Conservation (phyloP, 768 basidiomycete species). For the Leccinum disarticulatum region DNA sequence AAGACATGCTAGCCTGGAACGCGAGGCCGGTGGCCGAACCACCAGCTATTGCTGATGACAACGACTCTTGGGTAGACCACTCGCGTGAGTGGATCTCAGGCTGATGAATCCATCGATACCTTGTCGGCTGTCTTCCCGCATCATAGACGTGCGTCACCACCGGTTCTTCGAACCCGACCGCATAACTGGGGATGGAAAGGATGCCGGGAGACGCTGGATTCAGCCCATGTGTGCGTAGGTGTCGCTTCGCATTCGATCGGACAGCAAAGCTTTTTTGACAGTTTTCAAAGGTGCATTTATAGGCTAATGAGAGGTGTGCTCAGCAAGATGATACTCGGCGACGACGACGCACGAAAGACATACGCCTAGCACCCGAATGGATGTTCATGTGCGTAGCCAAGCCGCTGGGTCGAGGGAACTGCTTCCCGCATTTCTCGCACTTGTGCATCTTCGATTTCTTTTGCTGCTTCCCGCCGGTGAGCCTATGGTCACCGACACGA, state of each 20-base stretch:
- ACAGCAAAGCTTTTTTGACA: constrained; percentile 74
- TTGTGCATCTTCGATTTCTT: constrained; percentile 52
- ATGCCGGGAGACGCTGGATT: constrained; percentile 23
- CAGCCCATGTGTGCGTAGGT: constrained; percentile 74
- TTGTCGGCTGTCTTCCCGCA: constrained; percentile 35
- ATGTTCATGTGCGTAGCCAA: constrained; percentile 54
- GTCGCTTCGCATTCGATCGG: constrained; percentile 78
- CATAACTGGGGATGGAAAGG: constrained; percentile 30
- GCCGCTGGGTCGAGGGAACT: constrained; percentile 52
- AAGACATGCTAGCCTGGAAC: constrained; percentile 38
- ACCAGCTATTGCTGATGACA: constrained; percentile 14
- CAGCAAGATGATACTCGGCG: constrained; percentile 2
- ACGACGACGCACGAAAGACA: constrained; percentile 15
- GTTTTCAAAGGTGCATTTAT: constrained; percentile 52
- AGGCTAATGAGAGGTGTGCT: constrained; percentile 17
- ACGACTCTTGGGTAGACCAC: constrained; percentile 23
- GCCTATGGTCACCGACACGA: constrained; percentile 11
- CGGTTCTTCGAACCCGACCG: constrained; percentile 46
- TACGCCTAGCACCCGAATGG: constrained; percentile 52
- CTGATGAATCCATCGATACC: constrained; percentile 43
- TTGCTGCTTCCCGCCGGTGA: constrained; percentile 10
- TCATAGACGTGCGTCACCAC: constrained; percentile 45
- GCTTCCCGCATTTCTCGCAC: constrained; percentile 43
- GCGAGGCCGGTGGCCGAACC: constrained; percentile 31
- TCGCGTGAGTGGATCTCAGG: constrained; percentile 36